phyloP scores from a whole-genome alignment of 768 basidiomycete species.

The Pleurotus sapidus region DNA sequence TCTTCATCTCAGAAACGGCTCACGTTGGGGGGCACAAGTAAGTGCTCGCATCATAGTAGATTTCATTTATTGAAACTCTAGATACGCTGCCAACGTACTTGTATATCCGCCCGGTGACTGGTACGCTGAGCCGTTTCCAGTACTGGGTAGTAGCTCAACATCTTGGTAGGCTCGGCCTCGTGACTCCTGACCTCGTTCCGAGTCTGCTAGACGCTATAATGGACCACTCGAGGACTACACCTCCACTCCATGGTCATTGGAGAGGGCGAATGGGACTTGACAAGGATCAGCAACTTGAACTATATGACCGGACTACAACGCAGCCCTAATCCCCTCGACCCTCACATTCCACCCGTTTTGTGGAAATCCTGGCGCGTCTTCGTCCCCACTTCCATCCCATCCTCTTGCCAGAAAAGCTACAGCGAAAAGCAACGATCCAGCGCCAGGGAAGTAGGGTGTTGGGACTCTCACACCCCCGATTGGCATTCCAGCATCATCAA shows the following conservation, averaged over 20 bases:
- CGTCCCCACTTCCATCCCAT: constrained; percentile 46
- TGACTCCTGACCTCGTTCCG: constrained; percentile 57
- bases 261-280: constrained; percentile 53
- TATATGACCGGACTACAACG: constrained; percentile 28
- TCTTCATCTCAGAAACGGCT: constrained; percentile 62
- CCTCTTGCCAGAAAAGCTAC: constrained; percentile 58
- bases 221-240: constrained; percentile 25
- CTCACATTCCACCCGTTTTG: constrained; percentile 33
- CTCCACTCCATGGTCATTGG: too few relatives aligned
- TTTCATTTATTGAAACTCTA: constrained; percentile 18
- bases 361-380: constrained; percentile 38
- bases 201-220: constrained; percentile 45
- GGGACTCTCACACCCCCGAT: constrained; percentile 51
- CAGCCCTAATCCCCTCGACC: constrained; percentile 26
- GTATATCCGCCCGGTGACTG: constrained; percentile 74
- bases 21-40: constrained; percentile 88
- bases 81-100: constrained; percentile 68
- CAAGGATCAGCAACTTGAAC: constrained; percentile 41
- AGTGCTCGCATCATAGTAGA: constrained; percentile 20
- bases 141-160: background rate
- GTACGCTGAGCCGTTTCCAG: constrained; percentile 30
- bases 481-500: constrained; percentile 63
- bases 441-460: constrained; percentile 59
- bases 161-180: constrained; percentile 54
- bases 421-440: constrained; percentile 48